Evolutionary conservation across 148 eudicot species (phyloP), one percentile per base, ranked within the genome.

Genomic region (Salicornia ramosissima): DNA sequence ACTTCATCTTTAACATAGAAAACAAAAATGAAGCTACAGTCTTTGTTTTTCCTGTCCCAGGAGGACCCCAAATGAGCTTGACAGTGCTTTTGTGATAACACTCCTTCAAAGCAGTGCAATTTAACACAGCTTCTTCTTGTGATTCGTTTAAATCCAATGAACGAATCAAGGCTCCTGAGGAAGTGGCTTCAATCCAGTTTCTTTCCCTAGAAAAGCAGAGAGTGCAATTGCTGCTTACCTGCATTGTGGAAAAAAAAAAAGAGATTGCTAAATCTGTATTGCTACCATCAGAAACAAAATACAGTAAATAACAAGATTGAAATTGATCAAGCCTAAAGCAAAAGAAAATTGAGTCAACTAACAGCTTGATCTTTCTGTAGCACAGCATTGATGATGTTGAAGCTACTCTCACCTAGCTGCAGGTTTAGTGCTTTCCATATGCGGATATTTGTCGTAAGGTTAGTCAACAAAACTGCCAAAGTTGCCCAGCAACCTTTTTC

Each of bases 41-140:
- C 68, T 85, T 87, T 12, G 92, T 87, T 68, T 85, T 82, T 68
- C 92, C 87, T 0, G 86, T 86, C 49, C 90, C 86, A 3, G 87
- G 87, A 1, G 90, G 90, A 2, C 90, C 87, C 89, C 92, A 87
- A 18, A 87, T 85, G 11, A 85, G 81, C 67, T 83, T 81, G 4
- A 80, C 62, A 1, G 6, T 49, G 53, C 8, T 36, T 36, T 36
- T 36, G 40, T 36, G 40, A 3, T 4, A 3, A 8, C 40, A 36
- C 8, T 36, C 8, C 8, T 8, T 36, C 4, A 4, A 3, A 4
- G 40, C 4, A 36, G 8, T 36, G 8, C 40, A 36, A 8, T 8
- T 36, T 36, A 36, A 8, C 8, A 36, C 40, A 36, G 40, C 40
- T 3, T 8, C 8, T 36, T 36, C 8, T 8, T 36, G 40, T 4